Conservation (phyloP, 331 rosid species). For the Acacia concinna region DNA sequence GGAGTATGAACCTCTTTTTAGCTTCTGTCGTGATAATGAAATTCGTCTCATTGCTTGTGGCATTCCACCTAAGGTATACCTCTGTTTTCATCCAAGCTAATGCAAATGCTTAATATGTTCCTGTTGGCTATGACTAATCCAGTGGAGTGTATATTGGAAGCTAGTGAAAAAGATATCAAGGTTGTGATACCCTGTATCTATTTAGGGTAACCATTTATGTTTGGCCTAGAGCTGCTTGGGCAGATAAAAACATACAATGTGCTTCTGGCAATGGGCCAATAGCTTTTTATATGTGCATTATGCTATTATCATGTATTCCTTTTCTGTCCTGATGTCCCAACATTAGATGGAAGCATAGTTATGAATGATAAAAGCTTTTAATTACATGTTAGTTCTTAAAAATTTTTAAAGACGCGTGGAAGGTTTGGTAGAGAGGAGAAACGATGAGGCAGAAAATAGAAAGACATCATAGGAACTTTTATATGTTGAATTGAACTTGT, state of each 20-base stretch:
- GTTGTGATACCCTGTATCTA: background rate
- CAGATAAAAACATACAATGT: background rate
- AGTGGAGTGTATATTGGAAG: constrained; percentile 7
- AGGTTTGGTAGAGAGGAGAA: background rate
- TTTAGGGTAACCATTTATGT: background rate
- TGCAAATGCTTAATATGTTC: background rate
- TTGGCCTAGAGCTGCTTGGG: background rate
- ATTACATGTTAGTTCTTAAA: background rate
- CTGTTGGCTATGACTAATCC: constrained; percentile 1
- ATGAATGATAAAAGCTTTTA: background rate
- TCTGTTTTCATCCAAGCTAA: constrained; percentile 18
- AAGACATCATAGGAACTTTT: background rate
- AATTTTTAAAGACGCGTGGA: background rate
- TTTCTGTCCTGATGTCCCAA: background rate
- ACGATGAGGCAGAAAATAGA: background rate
- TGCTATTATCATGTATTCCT: background rate
- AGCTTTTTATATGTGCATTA: background rate
- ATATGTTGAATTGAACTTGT: constrained; percentile 19
- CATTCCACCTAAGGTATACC: constrained; percentile 66
- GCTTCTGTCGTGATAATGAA: constrained; percentile 74
- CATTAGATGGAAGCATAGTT: background rate
- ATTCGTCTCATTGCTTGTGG: constrained; percentile 81
- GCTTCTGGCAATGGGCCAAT: background rate
- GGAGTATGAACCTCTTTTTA: constrained; percentile 91
- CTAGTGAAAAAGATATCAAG: background rate